Evolutionary conservation across 805 yeast species (phyloP).

Genomic region (Lachancea fermentati): DNA sequence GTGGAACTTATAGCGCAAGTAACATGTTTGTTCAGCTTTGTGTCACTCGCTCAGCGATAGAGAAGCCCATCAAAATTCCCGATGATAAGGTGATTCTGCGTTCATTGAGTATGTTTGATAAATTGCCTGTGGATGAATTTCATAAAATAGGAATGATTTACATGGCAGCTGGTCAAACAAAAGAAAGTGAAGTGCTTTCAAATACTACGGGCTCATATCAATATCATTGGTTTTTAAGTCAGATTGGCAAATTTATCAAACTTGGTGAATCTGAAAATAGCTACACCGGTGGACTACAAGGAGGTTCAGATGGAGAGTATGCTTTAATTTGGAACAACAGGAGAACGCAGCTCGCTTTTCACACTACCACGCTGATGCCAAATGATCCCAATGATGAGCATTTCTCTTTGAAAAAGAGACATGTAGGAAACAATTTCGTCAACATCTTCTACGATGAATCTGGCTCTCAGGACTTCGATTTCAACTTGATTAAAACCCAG

Average conservation of each 20-base stretch:
- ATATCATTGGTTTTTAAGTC: constrained; percentile 53
- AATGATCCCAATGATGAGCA: constrained; percentile 36
- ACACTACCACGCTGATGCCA: constrained; percentile 81
- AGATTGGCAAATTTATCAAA: constrained; percentile 55
- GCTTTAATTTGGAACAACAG: constrained; percentile 71
- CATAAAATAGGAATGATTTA: constrained; percentile 77
- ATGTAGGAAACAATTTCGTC: constrained; percentile 81
- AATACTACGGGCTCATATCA: constrained; percentile 59
- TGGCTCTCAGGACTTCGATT: constrained; percentile 51
- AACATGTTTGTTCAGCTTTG: constrained; percentile 2
- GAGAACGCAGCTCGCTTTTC: constrained; percentile 66
- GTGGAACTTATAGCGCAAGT: constrained; percentile 1
- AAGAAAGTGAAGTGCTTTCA: constrained; percentile 57
- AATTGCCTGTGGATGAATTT: constrained; percentile 71
- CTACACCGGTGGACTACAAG: constrained; percentile 79
- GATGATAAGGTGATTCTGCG: constrained; percentile 39
- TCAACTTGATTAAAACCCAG: constrained; percentile 67
- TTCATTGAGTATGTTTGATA: constrained; percentile 59
- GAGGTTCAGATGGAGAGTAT: constrained; percentile 63
- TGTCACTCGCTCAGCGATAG: not conserved
- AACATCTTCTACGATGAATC: constrained; percentile 79
- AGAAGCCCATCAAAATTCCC: constrained; percentile 42
- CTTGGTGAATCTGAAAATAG: constrained; percentile 48
- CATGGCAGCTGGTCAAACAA: constrained; percentile 59
- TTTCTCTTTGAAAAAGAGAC: constrained; percentile 63